Base-by-base conservation (phyloP, 768 basidiomycete genomes). In the Tricholoma hemisulphureum region DNA sequence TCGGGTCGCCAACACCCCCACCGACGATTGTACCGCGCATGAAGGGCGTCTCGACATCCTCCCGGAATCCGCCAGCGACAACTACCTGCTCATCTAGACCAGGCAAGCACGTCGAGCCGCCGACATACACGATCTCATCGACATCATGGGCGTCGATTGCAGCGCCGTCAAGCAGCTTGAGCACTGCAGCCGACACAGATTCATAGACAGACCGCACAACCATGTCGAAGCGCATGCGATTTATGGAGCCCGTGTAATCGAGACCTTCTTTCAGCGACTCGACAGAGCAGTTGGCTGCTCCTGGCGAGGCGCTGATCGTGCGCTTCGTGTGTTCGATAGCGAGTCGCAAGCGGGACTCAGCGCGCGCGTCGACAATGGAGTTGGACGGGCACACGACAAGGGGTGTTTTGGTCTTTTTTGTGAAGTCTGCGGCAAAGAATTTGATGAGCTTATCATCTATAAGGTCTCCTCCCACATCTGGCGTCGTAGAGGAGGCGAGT, bases 321-420 rank as follows among this genome's bases (percentile, higher is more conserved):
- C 95, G 86, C 75, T 98, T 99, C 26, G 94, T 96, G 70, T 94
- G 89, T 69, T 98, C 95, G 55, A 97, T 85, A 6, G 95, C 93
- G 20, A 98, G 84, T 9, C 89, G 84, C 24, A 99, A 85, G 69
- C 95, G 96, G n/a, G 93, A 91, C 66, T 93, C 89, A 1, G 95
- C 92, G 21, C 97, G 91, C 65, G 85, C 80, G 73, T 95, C 90
- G 29, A 78, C 76, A 16, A 76, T 62, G 20, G 83, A 77, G 2
- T 77, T 76, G 5, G 87, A 75, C 1, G 88, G 86, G 54, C 78
- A 83, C 14, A 93, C 80, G 8, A 80, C 74, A 41, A 97, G 78
- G 0, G 87, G 75, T 21, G 83, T 82, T 72, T 92, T 93, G 16
- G 89, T 95, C 78, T 97, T 99, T 76, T 98, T 98, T 51, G 91